Evolutionary conservation across 164 flowering plant genomes (phyloP).

Genomic region (Stephania cephalantha): DNA sequence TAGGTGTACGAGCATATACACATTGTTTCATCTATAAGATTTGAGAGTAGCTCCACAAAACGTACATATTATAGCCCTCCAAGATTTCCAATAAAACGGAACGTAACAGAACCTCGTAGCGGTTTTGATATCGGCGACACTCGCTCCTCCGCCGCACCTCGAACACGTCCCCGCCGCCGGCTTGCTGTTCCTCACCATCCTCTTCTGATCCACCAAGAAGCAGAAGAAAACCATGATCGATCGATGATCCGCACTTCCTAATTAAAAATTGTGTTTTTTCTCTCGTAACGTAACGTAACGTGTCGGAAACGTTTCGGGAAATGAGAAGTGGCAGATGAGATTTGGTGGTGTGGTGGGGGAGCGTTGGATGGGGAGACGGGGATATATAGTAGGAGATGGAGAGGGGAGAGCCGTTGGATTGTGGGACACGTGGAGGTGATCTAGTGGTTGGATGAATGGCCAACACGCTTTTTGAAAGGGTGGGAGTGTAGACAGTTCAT

Average conservation of each 20-base stretch:
- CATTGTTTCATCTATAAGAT: slow-evolving; percentile 33
- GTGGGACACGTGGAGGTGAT: background rate
- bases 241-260: background rate
- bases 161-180: slow-evolving; percentile 85
- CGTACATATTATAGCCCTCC: slow-evolving; percentile 75
- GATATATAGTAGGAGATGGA: background rate
- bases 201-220: slow-evolving; percentile 72
- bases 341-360: background rate
- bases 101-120: slow-evolving; percentile 63
- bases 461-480: background rate
- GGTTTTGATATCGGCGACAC: slow-evolving; percentile 78
- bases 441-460: background rate
- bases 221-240: slow-evolving; percentile 63
- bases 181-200: slow-evolving; percentile 43
- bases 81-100: slow-evolving; percentile 64
- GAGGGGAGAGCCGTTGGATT: background rate
- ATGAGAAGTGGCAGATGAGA: too few relatives aligned
- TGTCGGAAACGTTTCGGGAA: background rate
- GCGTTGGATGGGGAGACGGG: background rate
- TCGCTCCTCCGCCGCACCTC: slow-evolving; percentile 72
- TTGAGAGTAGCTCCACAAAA: slow-evolving; percentile 71
- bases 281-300: background rate
- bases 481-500: background rate
- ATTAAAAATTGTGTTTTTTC: too few relatives aligned
- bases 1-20: too few relatives aligned